Percentiles rank a stretch among this genome's conserved stretches.
Conservation (phyloP, 78 protist genomes). For the Dictyostelium intermedium region DNA sequence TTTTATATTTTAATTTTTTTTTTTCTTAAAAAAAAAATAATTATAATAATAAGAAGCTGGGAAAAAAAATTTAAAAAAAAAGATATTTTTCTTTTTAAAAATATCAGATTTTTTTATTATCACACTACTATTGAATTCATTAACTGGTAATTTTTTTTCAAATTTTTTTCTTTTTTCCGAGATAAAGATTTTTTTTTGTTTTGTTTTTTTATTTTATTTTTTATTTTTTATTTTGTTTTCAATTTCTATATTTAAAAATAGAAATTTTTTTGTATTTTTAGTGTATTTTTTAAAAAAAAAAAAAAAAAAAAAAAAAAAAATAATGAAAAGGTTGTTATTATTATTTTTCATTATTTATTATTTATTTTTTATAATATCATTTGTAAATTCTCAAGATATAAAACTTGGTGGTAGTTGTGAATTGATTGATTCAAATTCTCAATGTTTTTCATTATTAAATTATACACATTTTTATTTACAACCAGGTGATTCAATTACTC, state of each 20-base stretch:
- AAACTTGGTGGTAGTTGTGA: background rate
- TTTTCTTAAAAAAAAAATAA: too few species aligned
- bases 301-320: too few species aligned
- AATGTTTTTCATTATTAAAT: background rate
- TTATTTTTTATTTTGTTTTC: too few species aligned
- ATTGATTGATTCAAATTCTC: background rate
- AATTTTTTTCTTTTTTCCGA: background rate
- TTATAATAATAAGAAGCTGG: too few species aligned
- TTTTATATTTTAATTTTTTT: too few species aligned
- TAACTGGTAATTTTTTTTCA: background rate
- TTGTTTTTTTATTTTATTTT: too few species aligned
- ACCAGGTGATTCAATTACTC: background rate
- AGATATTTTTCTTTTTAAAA: too few species aligned
- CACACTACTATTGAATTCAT: background rate
- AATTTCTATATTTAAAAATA: too few species aligned
- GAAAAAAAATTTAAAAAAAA: too few species aligned
- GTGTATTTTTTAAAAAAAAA: too few species aligned
- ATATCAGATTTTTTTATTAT: background rate
- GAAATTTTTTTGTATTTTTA: background rate
- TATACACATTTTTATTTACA: slow-evolving; percentile 5
- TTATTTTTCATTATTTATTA: background rate
- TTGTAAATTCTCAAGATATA: background rate
- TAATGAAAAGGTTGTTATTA: background rate
- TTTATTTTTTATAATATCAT: background rate
- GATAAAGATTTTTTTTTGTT: background rate